phyloP scores from a whole-genome alignment of 805 yeast genomes.

The Alloascoidea hylecoeti region DNA sequence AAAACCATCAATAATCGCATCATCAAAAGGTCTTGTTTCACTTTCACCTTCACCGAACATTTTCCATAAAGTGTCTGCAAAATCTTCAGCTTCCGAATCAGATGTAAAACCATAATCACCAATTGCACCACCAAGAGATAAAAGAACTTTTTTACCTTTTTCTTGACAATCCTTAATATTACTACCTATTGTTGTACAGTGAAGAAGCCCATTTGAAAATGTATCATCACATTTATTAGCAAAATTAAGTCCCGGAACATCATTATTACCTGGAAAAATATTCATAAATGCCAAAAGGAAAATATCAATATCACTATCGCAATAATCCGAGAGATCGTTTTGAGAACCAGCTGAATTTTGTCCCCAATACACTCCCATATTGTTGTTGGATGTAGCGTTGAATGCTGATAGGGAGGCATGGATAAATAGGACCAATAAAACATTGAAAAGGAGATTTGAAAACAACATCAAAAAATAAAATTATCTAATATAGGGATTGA shows the following conservation, averaged over 20 bases:
- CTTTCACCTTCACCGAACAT: conserved; percentile 31
- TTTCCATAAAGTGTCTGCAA: conserved; percentile 40
- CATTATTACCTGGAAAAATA: conserved; percentile 31
- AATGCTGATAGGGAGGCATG: too few species aligned
- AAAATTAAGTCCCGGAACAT: conserved; percentile 31
- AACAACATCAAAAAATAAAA: too few species aligned
- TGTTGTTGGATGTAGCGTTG: conserved; percentile 23
- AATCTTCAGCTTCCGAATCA: conserved; percentile 39
- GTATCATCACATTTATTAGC: conserved; percentile 32
- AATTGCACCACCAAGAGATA: conserved; percentile 68
- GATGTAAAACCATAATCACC: conserved; percentile 39
- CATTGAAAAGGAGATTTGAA: too few species aligned
- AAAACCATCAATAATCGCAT: conserved; percentile 72
- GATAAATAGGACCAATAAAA: too few species aligned
- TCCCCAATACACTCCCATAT: conserved; percentile 79
- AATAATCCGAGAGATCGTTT: conserved; percentile 35
- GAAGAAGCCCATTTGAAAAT: conserved; percentile 20
- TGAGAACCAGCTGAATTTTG: conserved; percentile 55
- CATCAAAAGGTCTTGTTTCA: conserved; percentile 43
- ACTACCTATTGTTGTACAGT: conserved; percentile 33
- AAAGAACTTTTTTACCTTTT: conserved; percentile 60
- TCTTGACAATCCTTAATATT: conserved; percentile 68
- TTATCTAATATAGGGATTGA: too few species aligned
- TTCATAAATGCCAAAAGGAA: conserved; percentile 57
- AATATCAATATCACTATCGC: conserved; percentile 50